These are phyloP conservation scores for Talaromyces verruculosus DNA, from an alignment of 2,329 filamentous ascomycete genomes.

Conservation along the genomic window DNA sequence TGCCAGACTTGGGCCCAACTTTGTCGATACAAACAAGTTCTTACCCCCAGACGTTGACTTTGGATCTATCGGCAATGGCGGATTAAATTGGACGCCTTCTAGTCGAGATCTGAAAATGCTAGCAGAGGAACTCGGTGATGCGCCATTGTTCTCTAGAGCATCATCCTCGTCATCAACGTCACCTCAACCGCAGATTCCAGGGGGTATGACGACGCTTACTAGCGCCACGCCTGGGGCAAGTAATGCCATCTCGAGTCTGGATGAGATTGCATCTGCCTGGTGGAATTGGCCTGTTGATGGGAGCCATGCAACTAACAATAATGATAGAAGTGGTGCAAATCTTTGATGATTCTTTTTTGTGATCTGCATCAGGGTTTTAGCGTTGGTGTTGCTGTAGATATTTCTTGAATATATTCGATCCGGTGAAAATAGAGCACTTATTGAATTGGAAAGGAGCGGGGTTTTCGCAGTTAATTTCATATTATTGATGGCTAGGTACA, in stretches of 20 bases:
- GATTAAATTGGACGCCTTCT: slow-evolving; percentile 18
- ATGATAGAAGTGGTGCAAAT: background rate
- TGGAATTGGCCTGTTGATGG: slow-evolving; percentile 17
- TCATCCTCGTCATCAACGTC: slow-evolving; percentile 11
- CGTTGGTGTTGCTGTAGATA: background rate
- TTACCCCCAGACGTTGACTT: slow-evolving; percentile 14
- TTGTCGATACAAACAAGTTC: slow-evolving; percentile 4
- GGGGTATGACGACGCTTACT: background rate
- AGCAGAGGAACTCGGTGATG: slow-evolving; percentile 16
- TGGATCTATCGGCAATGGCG: slow-evolving; percentile 11
- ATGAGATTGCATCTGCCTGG: slow-evolving; percentile 17
- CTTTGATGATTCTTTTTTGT: background rate
- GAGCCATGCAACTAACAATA: background rate
- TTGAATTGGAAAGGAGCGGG: no score
- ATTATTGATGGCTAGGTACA: no score
- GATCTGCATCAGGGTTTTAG: background rate
- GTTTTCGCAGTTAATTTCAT: no score
- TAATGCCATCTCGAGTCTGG: slow-evolving; percentile 8
- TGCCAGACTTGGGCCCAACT: background rate
- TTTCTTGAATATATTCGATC: background rate
- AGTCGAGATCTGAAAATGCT: slow-evolving; percentile 21
- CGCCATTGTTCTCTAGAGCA: slow-evolving; percentile 15
- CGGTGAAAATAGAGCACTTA: no score
- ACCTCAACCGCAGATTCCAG: background rate
- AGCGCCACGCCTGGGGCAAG: background rate